Base-by-base conservation (phyloP, 2,329 filamentous ascomycete genomes). In the Fusarium coffeatum region DNA sequence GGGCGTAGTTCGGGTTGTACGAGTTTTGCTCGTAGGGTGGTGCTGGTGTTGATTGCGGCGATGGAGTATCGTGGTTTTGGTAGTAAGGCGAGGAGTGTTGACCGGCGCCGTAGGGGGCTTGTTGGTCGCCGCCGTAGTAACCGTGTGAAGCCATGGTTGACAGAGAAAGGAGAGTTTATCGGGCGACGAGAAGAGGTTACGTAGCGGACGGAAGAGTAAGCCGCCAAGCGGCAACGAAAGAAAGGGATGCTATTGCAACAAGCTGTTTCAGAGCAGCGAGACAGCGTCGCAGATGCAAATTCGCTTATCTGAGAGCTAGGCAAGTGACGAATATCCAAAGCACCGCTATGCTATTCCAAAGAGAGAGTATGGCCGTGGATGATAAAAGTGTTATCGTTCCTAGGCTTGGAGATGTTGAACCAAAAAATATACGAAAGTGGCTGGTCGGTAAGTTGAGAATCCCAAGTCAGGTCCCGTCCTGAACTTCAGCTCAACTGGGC, bases 141-240 rank as follows among this genome's bases (percentile, higher is more conserved):
- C 91, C 87, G 81, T 89, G 86, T 69, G 87, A 83, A 46, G 88
- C 86, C 89, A 91, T 90, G 51, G 18, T 68, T 67, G 56, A 45
- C 46, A 55, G 48, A 45, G 45, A 48, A 58, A 34, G 42, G 42
- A 53, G n/a, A 28, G 43, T 41, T 60, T 58, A 60, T 57, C 57
- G 32, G 55, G 55, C 54, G 45, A 61, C 46, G 47, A 50, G 40
- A 34, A 70, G 45, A 65, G 49, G 53, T 59, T 59, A 40, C 23
- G 59, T 43, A 57, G 59, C 49, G 46, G 47, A 48, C 58, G 28
- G 46, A 55, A 47, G 45, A 56, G 57, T 55, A 56, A 66, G 68
- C 68, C 68, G 68, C 61, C 37, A 55, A 40, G 68, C 68, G 68
- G 68, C 68, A 69, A 69, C 58, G 60, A 72, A 69, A 72, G 65